Percentiles rank a stretch among this genome's conserved stretches.
These are phyloP conservation scores for Cyberlindnera euphorbiae DNA, from an alignment of 805 yeast species.

Conservation along the genomic window DNA sequence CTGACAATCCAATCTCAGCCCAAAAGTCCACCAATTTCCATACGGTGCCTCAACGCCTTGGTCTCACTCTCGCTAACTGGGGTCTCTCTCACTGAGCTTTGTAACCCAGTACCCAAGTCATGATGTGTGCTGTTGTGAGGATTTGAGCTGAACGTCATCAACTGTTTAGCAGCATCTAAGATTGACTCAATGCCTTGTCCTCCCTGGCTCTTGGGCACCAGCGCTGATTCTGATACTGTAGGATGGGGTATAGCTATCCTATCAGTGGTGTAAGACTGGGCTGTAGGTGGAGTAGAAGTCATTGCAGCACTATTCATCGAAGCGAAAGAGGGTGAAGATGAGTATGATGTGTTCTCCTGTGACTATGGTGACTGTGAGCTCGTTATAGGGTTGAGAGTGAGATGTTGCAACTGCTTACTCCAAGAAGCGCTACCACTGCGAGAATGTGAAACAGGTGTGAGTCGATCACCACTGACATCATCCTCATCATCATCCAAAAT, in stretches of 20 bases:
- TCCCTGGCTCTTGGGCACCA: slow-evolving; percentile 21
- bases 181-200: slow-evolving; percentile 22
- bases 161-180: slow-evolving; percentile 24
- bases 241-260: too few species aligned
- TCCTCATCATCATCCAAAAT: slow-evolving; percentile 8
- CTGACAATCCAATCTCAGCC: too few species aligned
- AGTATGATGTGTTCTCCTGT: not conserved
- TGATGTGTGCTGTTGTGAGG: too few species aligned
- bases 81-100: slow-evolving; percentile 6
- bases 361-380: not conserved
- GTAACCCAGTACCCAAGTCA: slow-evolving; percentile 1
- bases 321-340: not conserved
- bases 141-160: slow-evolving; percentile 15
- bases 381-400: not conserved
- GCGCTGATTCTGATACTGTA: too few species aligned
- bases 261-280: not conserved
- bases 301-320: not conserved
- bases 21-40: slow-evolving; percentile 20
- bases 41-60: not conserved
- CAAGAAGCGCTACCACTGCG: slow-evolving; percentile 1
- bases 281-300: not conserved
- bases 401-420: slow-evolving; percentile 1
- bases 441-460: too few species aligned
- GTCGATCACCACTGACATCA: too few species aligned
- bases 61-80: slow-evolving; percentile 1